A percentile compares a stretch with the other conserved stretches of the same genome.
These are phyloP conservation scores for Lentinula boryana DNA, from an alignment of 768 basidiomycete genomes.

Conservation along the genomic window DNA sequence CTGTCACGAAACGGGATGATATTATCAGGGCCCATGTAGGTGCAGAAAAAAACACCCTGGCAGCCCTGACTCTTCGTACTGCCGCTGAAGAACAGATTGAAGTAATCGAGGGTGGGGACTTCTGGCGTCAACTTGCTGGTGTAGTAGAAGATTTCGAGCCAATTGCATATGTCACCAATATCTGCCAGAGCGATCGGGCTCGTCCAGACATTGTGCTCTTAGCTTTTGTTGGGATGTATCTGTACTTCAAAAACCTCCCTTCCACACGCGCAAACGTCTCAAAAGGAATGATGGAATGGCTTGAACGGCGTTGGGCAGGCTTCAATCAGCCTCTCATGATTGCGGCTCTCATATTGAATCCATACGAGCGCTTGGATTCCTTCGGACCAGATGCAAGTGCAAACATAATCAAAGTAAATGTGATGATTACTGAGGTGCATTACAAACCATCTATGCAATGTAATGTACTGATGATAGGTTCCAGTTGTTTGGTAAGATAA, in stretches of 20 bases:
- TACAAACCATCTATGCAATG: no score
- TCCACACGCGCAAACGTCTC: not conserved
- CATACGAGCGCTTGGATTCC: not conserved
- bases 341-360: not conserved
- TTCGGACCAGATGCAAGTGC: not conserved
- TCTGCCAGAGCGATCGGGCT: not conserved
- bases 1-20: constrained; percentile 10
- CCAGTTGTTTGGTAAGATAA: no score
- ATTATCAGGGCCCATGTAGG: constrained; percentile 22
- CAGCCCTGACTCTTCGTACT: not conserved
- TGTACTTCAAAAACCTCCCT: not conserved
- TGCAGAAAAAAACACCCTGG: constrained; percentile 16
- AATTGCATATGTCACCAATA: not conserved
- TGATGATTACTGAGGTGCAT: not conserved
- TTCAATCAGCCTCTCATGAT: not conserved
- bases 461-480: no score
- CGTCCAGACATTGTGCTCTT: not conserved
- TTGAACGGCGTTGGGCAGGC: not conserved
- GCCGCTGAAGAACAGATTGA: constrained; percentile 6
- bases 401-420: not conserved
- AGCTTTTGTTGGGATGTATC: not conserved
- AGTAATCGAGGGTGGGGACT: constrained; percentile 10
- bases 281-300: no score
- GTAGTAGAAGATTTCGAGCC: not conserved
- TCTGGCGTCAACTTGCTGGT: not conserved